A percentile compares a stretch with the other conserved stretches of the same genome.
These are phyloP conservation scores for Conoideocrella luteorostrata DNA, from an alignment of 2,329 filamentous ascomycete genomes.

Conservation along the genomic window DNA sequence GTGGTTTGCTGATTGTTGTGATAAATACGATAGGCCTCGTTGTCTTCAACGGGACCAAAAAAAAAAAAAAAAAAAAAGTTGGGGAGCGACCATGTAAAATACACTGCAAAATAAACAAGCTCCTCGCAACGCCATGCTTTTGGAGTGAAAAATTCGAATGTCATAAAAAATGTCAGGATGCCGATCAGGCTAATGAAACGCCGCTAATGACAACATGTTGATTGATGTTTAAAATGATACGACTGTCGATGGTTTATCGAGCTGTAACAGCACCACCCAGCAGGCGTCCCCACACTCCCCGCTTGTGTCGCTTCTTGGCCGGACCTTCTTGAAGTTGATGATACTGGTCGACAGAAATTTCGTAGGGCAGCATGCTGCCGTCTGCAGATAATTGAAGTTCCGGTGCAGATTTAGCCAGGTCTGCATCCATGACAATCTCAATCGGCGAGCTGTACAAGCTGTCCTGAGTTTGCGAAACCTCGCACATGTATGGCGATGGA, in stretches of 20 bases:
- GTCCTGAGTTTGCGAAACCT: slow-evolving; percentile 21
- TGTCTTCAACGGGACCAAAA: neutral
- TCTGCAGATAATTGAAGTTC: slow-evolving; percentile 17
- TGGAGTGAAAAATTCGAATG: slow-evolving; percentile 1
- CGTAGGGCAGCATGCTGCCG: slow-evolving; percentile 43
- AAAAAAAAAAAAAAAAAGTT: no score
- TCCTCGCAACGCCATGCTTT: slow-evolving; percentile 13
- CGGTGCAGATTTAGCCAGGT: slow-evolving; percentile 29
- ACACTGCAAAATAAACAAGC: neutral
- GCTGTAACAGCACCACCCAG: slow-evolving; percentile 39
- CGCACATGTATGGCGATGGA: slow-evolving; percentile 36
- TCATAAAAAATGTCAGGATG: no score
- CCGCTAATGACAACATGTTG: neutral
- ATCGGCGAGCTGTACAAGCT: slow-evolving; percentile 46
- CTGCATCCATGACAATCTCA: slow-evolving; percentile 35
- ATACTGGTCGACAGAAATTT: slow-evolving; percentile 48
- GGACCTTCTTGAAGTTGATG: slow-evolving; percentile 41
- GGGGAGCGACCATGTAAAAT: neutral
- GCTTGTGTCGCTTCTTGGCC: slow-evolving; percentile 42
- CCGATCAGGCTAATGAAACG: neutral
- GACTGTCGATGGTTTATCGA: slow-evolving; percentile 19
- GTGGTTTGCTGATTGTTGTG: neutral
- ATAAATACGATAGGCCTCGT: slow-evolving; percentile 2
- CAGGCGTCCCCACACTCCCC: slow-evolving; percentile 48
- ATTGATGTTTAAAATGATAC: neutral